phyloP scores from a whole-genome alignment of 2,329 filamentous ascomycete species.

The Byssothecium circinans region DNA sequence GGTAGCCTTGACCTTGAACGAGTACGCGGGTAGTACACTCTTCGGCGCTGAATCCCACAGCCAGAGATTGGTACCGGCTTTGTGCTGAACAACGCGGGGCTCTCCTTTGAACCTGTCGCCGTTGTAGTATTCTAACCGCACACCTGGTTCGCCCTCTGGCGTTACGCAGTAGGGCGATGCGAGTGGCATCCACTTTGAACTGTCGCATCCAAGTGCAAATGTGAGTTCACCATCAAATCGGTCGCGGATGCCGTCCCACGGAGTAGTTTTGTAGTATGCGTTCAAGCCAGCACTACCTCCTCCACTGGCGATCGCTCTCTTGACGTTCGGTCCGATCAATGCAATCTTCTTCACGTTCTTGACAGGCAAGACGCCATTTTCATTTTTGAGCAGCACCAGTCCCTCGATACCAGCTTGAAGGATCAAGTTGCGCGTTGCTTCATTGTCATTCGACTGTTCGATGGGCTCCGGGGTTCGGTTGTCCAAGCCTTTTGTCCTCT shows the following conservation, averaged over 20 bases:
- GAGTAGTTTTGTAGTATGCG: constrained; percentile 68
- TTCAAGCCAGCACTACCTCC: constrained; percentile 70
- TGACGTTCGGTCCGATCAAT: constrained; percentile 68
- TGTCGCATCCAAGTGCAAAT: constrained; percentile 65
- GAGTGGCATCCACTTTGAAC: constrained; percentile 66
- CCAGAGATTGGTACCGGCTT: constrained; percentile 67
- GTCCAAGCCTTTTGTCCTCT: constrained; percentile 61
- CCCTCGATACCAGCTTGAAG: constrained; percentile 64
- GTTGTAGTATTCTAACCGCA: constrained; percentile 65
- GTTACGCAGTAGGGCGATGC: constrained; percentile 62
- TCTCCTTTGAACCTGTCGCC: constrained; percentile 64
- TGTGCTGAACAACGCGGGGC: constrained; percentile 60
- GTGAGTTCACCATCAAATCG: constrained; percentile 58
- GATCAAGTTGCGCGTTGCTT: constrained; percentile 62
- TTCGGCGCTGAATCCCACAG: constrained; percentile 70
- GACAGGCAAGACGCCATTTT: constrained; percentile 61
- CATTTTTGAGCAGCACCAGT: constrained; percentile 66
- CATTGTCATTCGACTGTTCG: constrained; percentile 57
- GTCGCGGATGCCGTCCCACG: constrained; percentile 63
- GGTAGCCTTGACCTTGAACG: constrained; percentile 62
- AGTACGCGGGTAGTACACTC: constrained; percentile 65
- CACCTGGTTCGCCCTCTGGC: constrained; percentile 60
- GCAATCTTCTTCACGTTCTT: constrained; percentile 61
- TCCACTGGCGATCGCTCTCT: constrained; percentile 67
- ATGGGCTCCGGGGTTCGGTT: constrained; percentile 60